A percentile compares a stretch with the other conserved stretches of the same genome.
Conservation (phyloP, 2,329 filamentous ascomycete species). For the Aureobasidium namibiae region DNA sequence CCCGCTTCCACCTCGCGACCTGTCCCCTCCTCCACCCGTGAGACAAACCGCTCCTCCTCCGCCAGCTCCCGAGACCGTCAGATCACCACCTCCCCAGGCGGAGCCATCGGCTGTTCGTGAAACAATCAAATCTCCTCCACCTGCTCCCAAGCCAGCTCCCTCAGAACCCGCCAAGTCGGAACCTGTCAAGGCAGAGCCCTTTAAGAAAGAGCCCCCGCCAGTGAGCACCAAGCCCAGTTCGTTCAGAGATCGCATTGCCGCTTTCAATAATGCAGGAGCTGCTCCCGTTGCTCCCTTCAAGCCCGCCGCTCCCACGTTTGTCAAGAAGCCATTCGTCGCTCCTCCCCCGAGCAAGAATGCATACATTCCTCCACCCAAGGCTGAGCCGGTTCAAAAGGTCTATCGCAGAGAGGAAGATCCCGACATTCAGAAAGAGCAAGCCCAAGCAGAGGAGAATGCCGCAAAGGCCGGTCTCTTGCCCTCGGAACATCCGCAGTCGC, state of each 20-base stretch:
- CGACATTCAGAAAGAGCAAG: slow-evolving; percentile 51
- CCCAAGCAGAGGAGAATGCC: slow-evolving; percentile 57
- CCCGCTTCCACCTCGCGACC: slow-evolving; percentile 19
- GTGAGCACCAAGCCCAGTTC: slow-evolving; percentile 69
- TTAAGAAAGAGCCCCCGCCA: slow-evolving; percentile 56
- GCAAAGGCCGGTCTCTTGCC: slow-evolving; percentile 56
- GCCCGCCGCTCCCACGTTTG: slow-evolving; percentile 63
- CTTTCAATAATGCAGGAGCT: slow-evolving; percentile 86
- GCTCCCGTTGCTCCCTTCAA: slow-evolving; percentile 87
- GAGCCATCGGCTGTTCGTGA: slow-evolving; percentile 8
- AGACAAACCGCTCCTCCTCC: neutral
- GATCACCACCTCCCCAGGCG: neutral
- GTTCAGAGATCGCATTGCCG: slow-evolving; percentile 92
- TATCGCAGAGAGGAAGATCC: slow-evolving; percentile 87
- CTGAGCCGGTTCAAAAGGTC: slow-evolving; percentile 58
- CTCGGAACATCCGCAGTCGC: slow-evolving; percentile 13
- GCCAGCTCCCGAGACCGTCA: neutral
- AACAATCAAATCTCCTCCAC: slow-evolving; percentile 21
- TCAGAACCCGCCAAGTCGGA: slow-evolving; percentile 21
- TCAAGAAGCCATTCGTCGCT: slow-evolving; percentile 95
- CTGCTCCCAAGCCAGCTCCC: slow-evolving; percentile 22
- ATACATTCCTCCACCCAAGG: slow-evolving; percentile 72
- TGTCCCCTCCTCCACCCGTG: neutral
- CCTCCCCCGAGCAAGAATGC: slow-evolving; percentile 89
- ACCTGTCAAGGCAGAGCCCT: slow-evolving; percentile 31